phyloP scores from a whole-genome alignment of 495 filamentous ascomycete genomes.

The Neurospora discreta region DNA sequence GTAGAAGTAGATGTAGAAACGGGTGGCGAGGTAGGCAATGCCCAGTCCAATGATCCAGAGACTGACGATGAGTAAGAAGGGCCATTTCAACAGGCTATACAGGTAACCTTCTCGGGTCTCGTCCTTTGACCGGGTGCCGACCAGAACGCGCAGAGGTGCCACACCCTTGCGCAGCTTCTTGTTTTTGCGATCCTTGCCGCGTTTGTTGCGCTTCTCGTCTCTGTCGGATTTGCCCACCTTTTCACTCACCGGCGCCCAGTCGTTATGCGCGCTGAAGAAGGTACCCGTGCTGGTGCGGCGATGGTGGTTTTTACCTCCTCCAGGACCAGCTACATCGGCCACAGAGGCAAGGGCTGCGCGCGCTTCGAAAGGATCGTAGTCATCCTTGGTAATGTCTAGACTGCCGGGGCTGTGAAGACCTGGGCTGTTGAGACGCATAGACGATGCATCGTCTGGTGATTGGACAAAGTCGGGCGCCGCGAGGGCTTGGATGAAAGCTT shows the following conservation, averaged over 20 bases:
- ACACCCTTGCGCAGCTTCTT: slow-evolving; percentile 26
- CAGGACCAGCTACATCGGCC: slow-evolving; percentile 3
- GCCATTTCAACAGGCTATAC: slow-evolving; percentile 84
- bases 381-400: slow-evolving; percentile 9
- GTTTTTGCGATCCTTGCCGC: slow-evolving; percentile 13
- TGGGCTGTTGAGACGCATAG: slow-evolving; percentile 15
- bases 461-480: slow-evolving; percentile 38
- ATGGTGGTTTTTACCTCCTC: background rate
- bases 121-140: slow-evolving; percentile 54
- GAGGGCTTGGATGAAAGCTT: slow-evolving; percentile 48
- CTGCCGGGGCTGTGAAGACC: slow-evolving; percentile 11
- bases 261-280: slow-evolving; percentile 66
- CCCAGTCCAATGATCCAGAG: slow-evolving; percentile 65
- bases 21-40: slow-evolving; percentile 65
- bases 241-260: slow-evolving; percentile 73
- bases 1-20: slow-evolving; percentile 80
- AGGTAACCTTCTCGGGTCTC: slow-evolving; percentile 90
- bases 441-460: slow-evolving; percentile 27
- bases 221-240: slow-evolving; percentile 38
- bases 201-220: background rate
- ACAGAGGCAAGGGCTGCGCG: slow-evolving; percentile 12
- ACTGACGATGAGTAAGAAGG: slow-evolving; percentile 65
- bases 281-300: slow-evolving; percentile 18
- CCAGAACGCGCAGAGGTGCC: slow-evolving; percentile 9
- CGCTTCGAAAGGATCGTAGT: slow-evolving; percentile 5